Percentiles rank a stretch among this genome's conserved stretches.
Evolutionary conservation across 176 grass and related monocot species (phyloP).

Genomic region (Pontederia crassipes): DNA sequence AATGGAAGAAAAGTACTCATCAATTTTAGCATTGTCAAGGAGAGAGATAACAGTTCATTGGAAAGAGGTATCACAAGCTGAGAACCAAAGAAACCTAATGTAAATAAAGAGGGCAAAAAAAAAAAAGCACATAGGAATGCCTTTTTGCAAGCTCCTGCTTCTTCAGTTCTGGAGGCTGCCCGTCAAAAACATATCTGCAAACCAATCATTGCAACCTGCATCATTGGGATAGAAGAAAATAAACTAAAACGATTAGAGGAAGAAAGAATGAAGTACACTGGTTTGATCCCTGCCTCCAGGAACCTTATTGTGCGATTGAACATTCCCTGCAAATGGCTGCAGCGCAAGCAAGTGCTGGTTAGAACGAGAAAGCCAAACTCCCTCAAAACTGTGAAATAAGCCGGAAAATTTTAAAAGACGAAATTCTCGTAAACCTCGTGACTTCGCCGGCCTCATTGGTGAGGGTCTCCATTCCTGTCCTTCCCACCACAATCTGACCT

Average conservation of each 20-base stretch:
- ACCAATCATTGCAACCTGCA: conserved; percentile 7
- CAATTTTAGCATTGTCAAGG: too few relatives aligned
- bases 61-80: too few relatives aligned
- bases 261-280: conserved; percentile 50
- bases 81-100: too few relatives aligned
- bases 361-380: conserved; percentile 4
- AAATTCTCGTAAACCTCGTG: conserved; percentile 42
- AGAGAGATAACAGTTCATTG: too few relatives aligned
- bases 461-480: conserved; percentile 58
- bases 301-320: conserved; percentile 74
- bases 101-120: neutral
- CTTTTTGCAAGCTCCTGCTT: conserved; percentile 74
- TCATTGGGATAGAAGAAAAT: conserved; percentile 13
- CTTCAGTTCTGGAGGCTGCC: conserved; percentile 80
- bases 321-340: conserved; percentile 86
- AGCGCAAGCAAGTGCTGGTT: neutral
- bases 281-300: conserved; percentile 86
- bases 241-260: conserved; percentile 10
- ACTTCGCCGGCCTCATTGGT: conserved; percentile 90
- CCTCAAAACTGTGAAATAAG: neutral
- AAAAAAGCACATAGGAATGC: conserved; percentile 18
- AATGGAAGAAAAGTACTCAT: too few relatives aligned
- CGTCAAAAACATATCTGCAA: conserved; percentile 92
- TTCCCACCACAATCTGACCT: conserved; percentile 59
- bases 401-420: neutral